Evolutionary conservation across 179 eudicot species (phyloP).

Genomic region (Spinacia oleracea): DNA sequence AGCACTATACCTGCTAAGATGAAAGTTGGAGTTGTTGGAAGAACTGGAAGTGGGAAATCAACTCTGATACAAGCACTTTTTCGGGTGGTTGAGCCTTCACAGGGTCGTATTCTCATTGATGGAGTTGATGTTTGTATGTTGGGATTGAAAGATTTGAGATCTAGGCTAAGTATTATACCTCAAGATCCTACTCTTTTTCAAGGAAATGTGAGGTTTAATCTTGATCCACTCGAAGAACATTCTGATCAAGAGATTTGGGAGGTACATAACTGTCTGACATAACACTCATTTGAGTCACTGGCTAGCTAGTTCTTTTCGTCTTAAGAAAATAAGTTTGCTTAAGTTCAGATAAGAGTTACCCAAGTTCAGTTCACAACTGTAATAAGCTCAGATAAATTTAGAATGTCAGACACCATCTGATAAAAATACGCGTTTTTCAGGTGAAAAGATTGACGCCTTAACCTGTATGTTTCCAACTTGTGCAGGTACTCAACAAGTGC

Average conservation of each 20-base stretch:
- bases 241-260: conserved; percentile 81
- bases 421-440: neutral
- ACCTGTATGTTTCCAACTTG: neutral
- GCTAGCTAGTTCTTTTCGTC: too few relatives aligned
- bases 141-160: conserved; percentile 75
- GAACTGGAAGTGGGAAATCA: conserved; percentile 94
- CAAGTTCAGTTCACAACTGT: too few relatives aligned
- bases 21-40: conserved; percentile 88
- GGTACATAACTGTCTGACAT: too few relatives aligned
- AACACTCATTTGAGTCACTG: too few relatives aligned
- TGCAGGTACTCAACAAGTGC: conserved; percentile 71
- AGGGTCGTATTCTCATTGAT: conserved; percentile 70
- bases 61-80: conserved; percentile 93
- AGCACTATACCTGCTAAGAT: conserved; percentile 59
- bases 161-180: conserved; percentile 78
- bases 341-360: too few relatives aligned
- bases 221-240: conserved; percentile 70
- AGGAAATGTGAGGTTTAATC: conserved; percentile 71
- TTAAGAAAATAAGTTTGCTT: neutral
- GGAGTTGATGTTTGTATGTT: conserved; percentile 64
- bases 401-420: neutral
- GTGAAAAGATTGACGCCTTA: neutral
- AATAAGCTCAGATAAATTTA: neutral
- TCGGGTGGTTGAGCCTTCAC: conserved; percentile 68
- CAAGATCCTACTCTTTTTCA: conserved; percentile 93